Evolutionary conservation across 768 basidiomycete genomes (phyloP).

Genomic region (Lactarius deliciosus): DNA sequence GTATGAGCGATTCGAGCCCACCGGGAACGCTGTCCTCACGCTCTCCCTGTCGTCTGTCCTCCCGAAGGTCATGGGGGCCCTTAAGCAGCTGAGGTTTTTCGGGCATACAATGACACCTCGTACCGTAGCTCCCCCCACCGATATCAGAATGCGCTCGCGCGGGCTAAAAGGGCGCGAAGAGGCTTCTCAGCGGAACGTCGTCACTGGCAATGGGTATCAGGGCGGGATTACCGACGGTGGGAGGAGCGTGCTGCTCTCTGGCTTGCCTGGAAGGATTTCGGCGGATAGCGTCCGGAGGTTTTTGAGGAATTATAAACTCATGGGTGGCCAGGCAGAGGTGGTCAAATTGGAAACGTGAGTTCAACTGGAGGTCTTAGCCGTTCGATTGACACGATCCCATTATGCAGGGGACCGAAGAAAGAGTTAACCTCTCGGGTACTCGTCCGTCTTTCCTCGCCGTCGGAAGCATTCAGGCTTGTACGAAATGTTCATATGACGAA

Average conservation of each 20-base stretch:
- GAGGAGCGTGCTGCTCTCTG: conserved; percentile 57
- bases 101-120: conserved; percentile 44
- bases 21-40: conserved; percentile 57
- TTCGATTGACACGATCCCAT: neutral
- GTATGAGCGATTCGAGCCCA: conserved; percentile 60
- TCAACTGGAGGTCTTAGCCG: neutral
- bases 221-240: conserved; percentile 52
- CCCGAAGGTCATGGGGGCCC: conserved; percentile 41
- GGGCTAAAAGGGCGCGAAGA: conserved; percentile 44
- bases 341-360: conserved; percentile 53
- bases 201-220: conserved; percentile 48
- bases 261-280: conserved; percentile 53
- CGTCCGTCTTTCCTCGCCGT: conserved; percentile 52
- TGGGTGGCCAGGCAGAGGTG: conserved; percentile 46
- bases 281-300: conserved; percentile 39
- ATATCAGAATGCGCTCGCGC: conserved; percentile 34
- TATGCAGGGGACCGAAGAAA: conserved; percentile 31
- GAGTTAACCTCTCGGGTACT: conserved; percentile 51
- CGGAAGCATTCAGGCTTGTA: conserved; percentile 71
- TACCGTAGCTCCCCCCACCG: conserved; percentile 33
- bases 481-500: conserved; percentile 60
- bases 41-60: conserved; percentile 50
- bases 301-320: conserved; percentile 48
- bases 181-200: conserved; percentile 39
- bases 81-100: conserved; percentile 47